Conservation (phyloP, 2,329 filamentous ascomycete species). For the Corniculantispora saksenae region DNA sequence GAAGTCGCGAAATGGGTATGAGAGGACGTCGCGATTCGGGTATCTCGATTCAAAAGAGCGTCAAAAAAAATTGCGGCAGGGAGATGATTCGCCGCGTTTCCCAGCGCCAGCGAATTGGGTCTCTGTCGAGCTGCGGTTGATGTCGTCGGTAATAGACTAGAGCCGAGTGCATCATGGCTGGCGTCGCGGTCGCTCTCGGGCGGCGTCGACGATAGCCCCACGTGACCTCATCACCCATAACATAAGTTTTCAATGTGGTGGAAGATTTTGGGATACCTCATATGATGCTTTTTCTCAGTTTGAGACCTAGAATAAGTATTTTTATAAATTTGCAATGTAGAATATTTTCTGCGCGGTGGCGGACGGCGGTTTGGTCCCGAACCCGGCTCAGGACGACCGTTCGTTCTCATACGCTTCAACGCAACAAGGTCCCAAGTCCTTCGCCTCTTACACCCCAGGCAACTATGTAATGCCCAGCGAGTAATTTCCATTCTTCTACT, state of each 20-base stretch:
- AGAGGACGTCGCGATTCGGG: background rate
- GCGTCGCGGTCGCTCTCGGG: background rate
- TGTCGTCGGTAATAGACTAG: background rate
- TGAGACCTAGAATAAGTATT: too few relatives aligned
- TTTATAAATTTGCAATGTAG: too few relatives aligned
- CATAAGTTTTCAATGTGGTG: background rate
- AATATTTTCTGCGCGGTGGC: too few relatives aligned
- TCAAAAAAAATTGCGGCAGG: background rate
- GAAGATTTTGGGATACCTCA: too few relatives aligned
- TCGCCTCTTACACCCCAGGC: slow-evolving; percentile 79
- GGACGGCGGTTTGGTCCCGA: too few relatives aligned
- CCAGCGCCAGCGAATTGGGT: background rate
- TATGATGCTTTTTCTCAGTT: too few relatives aligned
- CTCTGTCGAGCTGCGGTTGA: background rate
- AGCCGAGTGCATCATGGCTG: too few relatives aligned
- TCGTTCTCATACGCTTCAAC: background rate
- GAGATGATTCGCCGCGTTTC: background rate
- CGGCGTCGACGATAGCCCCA: background rate
- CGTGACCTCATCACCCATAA: background rate
- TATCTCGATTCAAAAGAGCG: too few relatives aligned
- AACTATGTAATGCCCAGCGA: slow-evolving; percentile 87
- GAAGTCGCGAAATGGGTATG: background rate
- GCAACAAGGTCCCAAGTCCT: slow-evolving; percentile 29
- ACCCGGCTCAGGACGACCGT: too few relatives aligned
- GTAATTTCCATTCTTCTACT: slow-evolving; percentile 86